Percentiles rank a stretch among this genome's conserved stretches.
These are phyloP conservation scores for Pseudomassariella vexata DNA, from an alignment of 2,329 filamentous ascomycete species.

Conservation along the genomic window DNA sequence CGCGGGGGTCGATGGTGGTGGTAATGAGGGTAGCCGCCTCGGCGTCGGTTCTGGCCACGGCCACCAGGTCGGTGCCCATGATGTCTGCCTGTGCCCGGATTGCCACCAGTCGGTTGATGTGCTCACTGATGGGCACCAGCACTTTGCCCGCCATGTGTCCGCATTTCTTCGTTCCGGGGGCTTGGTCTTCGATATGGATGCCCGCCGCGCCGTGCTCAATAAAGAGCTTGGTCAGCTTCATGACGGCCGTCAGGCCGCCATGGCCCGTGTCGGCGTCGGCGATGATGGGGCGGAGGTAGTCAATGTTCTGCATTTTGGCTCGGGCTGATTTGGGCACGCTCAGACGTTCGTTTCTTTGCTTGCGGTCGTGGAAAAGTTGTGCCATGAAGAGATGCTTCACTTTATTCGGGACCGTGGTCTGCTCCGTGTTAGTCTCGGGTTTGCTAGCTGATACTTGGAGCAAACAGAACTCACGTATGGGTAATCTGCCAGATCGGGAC, in stretches of 20 bases:
- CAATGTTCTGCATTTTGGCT: slow-evolving; percentile 68
- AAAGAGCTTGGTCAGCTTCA: slow-evolving; percentile 99
- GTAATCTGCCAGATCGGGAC: slow-evolving; percentile 96
- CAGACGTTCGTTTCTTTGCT: slow-evolving; percentile 92
- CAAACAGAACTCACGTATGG: slow-evolving; percentile 60
- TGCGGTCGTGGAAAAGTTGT: slow-evolving; percentile 98
- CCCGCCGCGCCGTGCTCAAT: slow-evolving; percentile 93
- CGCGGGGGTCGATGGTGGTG: slow-evolving; percentile 89
- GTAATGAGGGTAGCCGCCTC: slow-evolving; percentile 97
- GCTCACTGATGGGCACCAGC: slow-evolving; percentile 90
- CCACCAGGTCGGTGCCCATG: slow-evolving; percentile 88
- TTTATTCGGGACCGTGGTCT: slow-evolving; percentile 98
- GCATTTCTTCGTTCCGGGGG: slow-evolving; percentile 98
- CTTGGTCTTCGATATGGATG: slow-evolving; percentile 98
- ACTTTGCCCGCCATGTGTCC: slow-evolving; percentile 99
- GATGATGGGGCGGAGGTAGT: slow-evolving; percentile 93
- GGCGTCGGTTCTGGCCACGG: slow-evolving; percentile 91
- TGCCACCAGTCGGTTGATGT: slow-evolving; percentile 95
- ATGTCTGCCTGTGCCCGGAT: slow-evolving; percentile 98
- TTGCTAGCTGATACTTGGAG: not conserved
- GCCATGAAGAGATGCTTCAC: slow-evolving; percentile 97
- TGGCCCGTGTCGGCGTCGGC: slow-evolving; percentile 97
- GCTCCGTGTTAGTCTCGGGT: slow-evolving; percentile 5
- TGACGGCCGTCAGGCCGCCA: slow-evolving; percentile 94
- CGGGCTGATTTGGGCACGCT: slow-evolving; percentile 69